Evolutionary conservation across 192 early-diverging fungal genomes (phyloP), one percentile per base, ranked within the genome.

Genomic region (Kickxella alabastrina): DNA sequence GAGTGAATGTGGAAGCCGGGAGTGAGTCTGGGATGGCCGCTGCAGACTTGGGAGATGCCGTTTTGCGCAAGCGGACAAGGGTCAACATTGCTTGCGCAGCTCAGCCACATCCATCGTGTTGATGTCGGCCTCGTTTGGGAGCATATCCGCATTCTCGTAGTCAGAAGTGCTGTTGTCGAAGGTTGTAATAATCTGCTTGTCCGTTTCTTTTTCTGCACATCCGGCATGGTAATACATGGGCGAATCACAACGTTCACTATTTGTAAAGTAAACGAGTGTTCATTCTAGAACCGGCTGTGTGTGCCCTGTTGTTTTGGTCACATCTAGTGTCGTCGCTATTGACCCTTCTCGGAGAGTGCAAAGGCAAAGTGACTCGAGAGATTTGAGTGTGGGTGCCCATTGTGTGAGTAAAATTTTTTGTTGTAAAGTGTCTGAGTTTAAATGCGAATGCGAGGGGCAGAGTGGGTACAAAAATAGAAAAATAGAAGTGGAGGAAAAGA

Each of bases 61-160:
- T 19, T 31, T 49, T 57, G 14, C 44, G 62, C 27, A 43, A 35
- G 35, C 62, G 61, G 18, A 65, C 62, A 54, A 72, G 26, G 34
- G 38, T 58, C 19, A 47, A 65, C 40, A 32, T 45, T 29, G 27
- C 63, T 45, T 15, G n/a, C 69, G 57, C 43, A 72, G 54, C 69
- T 65, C 53, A 54, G 69, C 69, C 69, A 57, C 69, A 50, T 44
- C 58, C 69, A 72, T 72, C 17, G 49, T 48, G 36, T 72, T 60
- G 49, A 65, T 61, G 34, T 72, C 69, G 36, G 53, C 62, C 57
- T 72, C 61, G 39, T 72, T 56, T 43, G 62, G 69, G 29, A 65
- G 46, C n/a, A 31, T n/a, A n/a, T n/a, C 49, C 12, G 29, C 29
- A 43, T 54, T 34, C 52, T 63, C 41, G 44, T 37, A 18, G 21